These are phyloP conservation scores for Russula earlei DNA, from an alignment of 768 basidiomycete genomes.

Conservation along the genomic window DNA sequence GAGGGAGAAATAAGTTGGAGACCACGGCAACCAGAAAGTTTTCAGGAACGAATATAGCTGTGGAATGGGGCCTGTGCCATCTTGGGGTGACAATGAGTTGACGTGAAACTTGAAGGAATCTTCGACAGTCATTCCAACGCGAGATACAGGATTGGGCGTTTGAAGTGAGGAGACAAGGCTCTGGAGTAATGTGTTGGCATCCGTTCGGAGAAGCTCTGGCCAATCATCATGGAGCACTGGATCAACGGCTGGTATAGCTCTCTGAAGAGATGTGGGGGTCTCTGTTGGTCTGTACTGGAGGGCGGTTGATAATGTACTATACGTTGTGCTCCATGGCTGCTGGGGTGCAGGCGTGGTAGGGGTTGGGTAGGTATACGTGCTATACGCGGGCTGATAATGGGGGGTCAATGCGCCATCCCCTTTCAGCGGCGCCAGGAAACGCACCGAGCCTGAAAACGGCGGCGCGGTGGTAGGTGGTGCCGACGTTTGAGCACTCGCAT, in stretches of 20 bases:
- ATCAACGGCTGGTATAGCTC: constrained; percentile 7
- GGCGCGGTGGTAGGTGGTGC: constrained; percentile 7
- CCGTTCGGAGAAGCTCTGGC: constrained; percentile 47
- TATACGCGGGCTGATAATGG: constrained; percentile 7
- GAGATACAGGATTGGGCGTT: constrained; percentile 54
- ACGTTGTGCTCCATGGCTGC: constrained; percentile 13
- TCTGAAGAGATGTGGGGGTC: constrained; percentile 1
- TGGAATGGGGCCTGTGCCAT: constrained; percentile 44
- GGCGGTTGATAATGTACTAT: constrained; percentile 19
- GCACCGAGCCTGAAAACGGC: constrained; percentile 15
- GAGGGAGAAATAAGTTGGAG: constrained; percentile 65
- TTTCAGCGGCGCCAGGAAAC: not conserved
- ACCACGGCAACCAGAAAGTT: constrained; percentile 78
- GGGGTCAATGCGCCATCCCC: not conserved
- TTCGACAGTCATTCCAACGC: constrained; percentile 54
- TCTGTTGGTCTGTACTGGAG: constrained; percentile 19
- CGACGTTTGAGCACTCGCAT: not conserved
- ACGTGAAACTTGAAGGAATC: constrained; percentile 76
- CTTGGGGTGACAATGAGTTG: constrained; percentile 45
- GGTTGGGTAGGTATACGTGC: constrained; percentile 12
- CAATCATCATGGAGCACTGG: constrained; percentile 49
- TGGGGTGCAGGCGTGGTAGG: constrained; percentile 9
- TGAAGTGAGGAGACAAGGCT: constrained; percentile 48
- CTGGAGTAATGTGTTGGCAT: constrained; percentile 48
- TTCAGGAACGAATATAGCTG: constrained; percentile 68